These are phyloP conservation scores for Pichia deserticola DNA, from an alignment of 805 yeast genomes.

Conservation along the genomic window DNA sequence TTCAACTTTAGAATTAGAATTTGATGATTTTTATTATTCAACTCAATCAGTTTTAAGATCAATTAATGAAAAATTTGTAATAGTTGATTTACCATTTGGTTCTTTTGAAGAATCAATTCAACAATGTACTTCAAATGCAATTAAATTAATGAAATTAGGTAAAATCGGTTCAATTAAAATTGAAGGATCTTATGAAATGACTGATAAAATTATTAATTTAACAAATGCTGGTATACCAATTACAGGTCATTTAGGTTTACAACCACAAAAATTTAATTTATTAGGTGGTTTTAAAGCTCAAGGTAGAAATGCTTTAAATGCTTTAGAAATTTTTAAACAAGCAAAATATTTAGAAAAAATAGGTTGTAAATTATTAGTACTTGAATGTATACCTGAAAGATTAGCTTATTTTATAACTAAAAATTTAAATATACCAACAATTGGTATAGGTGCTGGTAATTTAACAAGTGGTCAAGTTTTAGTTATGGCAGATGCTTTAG, in stretches of 20 bases:
- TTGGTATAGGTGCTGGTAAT: conserved; percentile 94
- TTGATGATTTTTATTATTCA: conserved; percentile 75
- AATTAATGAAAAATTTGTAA: conserved; percentile 50
- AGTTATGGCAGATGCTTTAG: conserved; percentile 78
- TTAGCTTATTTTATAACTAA: conserved; percentile 61
- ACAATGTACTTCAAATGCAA: conserved; percentile 56
- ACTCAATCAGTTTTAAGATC: conserved; percentile 74
- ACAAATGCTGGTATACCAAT: conserved; percentile 76
- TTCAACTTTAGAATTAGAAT: conserved; percentile 65
- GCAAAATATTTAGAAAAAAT: conserved; percentile 64
- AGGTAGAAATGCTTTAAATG: conserved; percentile 53
- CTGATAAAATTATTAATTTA: conserved; percentile 48
- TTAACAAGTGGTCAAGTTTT: conserved; percentile 82
- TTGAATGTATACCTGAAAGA: conserved; percentile 81
- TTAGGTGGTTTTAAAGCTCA: conserved; percentile 87
- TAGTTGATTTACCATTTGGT: conserved; percentile 90
- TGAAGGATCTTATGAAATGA: conserved; percentile 67
- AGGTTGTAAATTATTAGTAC: conserved; percentile 67
- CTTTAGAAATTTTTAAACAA: conserved; percentile 52
- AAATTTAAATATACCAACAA: conserved; percentile 62
- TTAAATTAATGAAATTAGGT: conserved; percentile 48
- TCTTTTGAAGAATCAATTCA: conserved; percentile 58
- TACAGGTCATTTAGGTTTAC: conserved; percentile 85
- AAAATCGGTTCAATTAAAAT: conserved; percentile 68
- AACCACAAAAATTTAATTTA: conserved; percentile 78